Percentiles rank a stretch among this genome's conserved stretches.
These are phyloP conservation scores for Oleoguttula mirabilis DNA, from an alignment of 495 filamentous ascomycete species.

Conservation along the genomic window DNA sequence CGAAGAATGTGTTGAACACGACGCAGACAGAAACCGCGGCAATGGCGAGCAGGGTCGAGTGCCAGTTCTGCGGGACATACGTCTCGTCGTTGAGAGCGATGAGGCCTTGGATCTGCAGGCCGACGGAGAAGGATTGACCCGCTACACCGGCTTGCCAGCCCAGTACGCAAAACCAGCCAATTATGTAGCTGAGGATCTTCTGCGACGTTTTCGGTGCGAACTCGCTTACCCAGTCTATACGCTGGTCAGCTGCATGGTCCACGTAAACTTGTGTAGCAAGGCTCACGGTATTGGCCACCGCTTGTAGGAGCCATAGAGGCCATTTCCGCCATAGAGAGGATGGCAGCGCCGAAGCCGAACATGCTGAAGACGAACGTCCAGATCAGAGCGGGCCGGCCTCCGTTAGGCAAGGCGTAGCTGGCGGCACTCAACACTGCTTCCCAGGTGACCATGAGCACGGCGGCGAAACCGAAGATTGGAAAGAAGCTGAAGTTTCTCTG, in stretches of 20 bases:
- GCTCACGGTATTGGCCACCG: slow-evolving; percentile 6
- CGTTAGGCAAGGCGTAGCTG: slow-evolving; percentile 6
- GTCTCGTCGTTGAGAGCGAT: slow-evolving; percentile 11
- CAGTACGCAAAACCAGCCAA: slow-evolving; percentile 10
- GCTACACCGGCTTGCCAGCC: slow-evolving; percentile 13
- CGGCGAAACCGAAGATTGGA: slow-evolving; percentile 8
- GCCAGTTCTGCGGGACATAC: slow-evolving; percentile 14
- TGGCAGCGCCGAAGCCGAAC: slow-evolving; percentile 6
- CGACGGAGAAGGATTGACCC: slow-evolving; percentile 4
- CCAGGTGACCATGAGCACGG: slow-evolving; percentile 9
- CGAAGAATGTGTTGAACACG: slow-evolving; percentile 12
- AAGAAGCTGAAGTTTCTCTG: slow-evolving; percentile 7
- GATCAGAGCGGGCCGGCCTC: slow-evolving; percentile 5
- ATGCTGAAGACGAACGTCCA: slow-evolving; percentile 5
- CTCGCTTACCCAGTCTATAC: slow-evolving; percentile 5
- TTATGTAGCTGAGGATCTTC: slow-evolving; percentile 13
- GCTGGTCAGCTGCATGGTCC: too few species aligned
- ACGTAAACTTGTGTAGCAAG: too few species aligned
- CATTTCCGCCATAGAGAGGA: slow-evolving; percentile 33
- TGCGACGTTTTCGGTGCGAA: slow-evolving; percentile 13
- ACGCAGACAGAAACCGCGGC: slow-evolving; percentile 8
- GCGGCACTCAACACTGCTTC: slow-evolving; percentile 9
- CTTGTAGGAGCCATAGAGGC: slow-evolving; percentile 35
- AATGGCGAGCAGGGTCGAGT: slow-evolving; percentile 13
- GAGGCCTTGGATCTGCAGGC: slow-evolving; percentile 7